These are phyloP conservation scores for Plasmodium cynomolgi DNA, from an alignment of 169 alveolate genomes.

Conservation along the genomic window DNA sequence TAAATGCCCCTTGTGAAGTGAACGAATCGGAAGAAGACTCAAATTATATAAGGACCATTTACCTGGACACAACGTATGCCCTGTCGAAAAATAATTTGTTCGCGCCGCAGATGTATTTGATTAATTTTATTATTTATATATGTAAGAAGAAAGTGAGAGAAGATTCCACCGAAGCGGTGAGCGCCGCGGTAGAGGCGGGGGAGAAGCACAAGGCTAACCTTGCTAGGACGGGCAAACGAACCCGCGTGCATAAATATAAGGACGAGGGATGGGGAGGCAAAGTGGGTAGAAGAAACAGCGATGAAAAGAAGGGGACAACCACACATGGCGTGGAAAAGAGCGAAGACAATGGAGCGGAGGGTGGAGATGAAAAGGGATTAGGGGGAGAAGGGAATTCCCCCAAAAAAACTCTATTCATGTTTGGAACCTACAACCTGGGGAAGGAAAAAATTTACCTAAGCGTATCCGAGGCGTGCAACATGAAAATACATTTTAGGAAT, in stretches of 20 bases:
- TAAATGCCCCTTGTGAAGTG: not conserved
- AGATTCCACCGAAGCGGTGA: not conserved
- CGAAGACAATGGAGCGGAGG: not conserved
- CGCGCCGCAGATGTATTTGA: slow-evolving; percentile 62
- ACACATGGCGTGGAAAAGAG: not conserved
- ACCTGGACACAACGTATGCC: slow-evolving; percentile 74
- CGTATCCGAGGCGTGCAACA: slow-evolving; percentile 70
- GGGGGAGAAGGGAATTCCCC: not conserved
- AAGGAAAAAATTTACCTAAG: slow-evolving; percentile 66
- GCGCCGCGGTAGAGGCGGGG: not conserved
- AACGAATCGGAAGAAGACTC: slow-evolving; percentile 25
- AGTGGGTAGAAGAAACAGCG: not conserved
- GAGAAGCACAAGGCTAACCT: not conserved
- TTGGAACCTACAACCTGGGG: slow-evolving; percentile 72
- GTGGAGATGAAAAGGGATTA: not conserved
- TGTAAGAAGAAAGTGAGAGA: slow-evolving; percentile 27
- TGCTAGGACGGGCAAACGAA: not conserved
- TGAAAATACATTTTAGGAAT: slow-evolving; percentile 58
- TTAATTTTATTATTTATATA: slow-evolving; percentile 64
- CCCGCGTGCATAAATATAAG: not conserved
- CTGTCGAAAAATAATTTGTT: slow-evolving; percentile 61
- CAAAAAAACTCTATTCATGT: slow-evolving; percentile 59
- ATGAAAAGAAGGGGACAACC: not conserved
- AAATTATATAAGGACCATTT: slow-evolving; percentile 63
- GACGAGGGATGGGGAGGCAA: not conserved